Evolutionary conservation across 2,329 filamentous ascomycete genomes (phyloP).

Genomic region (Colletotrichum australisinense): DNA sequence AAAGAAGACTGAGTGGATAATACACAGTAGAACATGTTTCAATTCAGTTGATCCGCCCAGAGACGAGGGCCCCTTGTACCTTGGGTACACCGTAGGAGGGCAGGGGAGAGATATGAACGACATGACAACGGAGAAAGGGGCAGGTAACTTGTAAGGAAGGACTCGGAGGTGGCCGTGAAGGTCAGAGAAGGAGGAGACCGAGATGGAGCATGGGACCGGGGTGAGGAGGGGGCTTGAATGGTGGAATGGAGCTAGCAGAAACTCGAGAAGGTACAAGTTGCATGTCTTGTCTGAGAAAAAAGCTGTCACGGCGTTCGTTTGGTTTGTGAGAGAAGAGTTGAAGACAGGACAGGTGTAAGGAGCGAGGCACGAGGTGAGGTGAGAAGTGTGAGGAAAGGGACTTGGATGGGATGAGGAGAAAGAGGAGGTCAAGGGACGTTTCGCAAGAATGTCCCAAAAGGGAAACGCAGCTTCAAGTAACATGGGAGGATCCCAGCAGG

Average conservation of each 20-base stretch:
- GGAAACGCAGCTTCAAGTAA: slow-evolving; percentile 28
- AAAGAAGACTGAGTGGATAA: slow-evolving; percentile 14
- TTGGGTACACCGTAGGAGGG: background rate
- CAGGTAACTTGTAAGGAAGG: too few relatives aligned
- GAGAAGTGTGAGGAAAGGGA: slow-evolving; percentile 10
- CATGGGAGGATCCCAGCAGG: slow-evolving; percentile 28
- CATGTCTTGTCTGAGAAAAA: background rate
- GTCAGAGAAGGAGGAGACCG: background rate
- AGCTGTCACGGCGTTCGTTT: background rate
- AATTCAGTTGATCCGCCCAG: slow-evolving; percentile 25
- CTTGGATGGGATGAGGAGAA: slow-evolving; percentile 15
- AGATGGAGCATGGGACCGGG: too few relatives aligned
- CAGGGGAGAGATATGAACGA: background rate
- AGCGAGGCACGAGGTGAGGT: background rate
- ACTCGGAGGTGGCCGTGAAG: background rate
- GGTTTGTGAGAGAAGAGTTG: background rate
- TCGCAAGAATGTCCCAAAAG: slow-evolving; percentile 41
- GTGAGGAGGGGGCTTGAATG: background rate
- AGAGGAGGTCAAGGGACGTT: slow-evolving; percentile 30
- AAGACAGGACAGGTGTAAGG: slow-evolving; percentile 19
- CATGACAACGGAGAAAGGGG: background rate
- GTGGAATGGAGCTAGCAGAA: background rate
- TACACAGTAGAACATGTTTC: slow-evolving; percentile 33
- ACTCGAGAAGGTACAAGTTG: background rate
- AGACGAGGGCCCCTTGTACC: slow-evolving; percentile 9